Evolutionary conservation across 2,329 filamentous ascomycete genomes (phyloP), one percentile per base, ranked within the genome.

Genomic region (Orbilia quercus): DNA sequence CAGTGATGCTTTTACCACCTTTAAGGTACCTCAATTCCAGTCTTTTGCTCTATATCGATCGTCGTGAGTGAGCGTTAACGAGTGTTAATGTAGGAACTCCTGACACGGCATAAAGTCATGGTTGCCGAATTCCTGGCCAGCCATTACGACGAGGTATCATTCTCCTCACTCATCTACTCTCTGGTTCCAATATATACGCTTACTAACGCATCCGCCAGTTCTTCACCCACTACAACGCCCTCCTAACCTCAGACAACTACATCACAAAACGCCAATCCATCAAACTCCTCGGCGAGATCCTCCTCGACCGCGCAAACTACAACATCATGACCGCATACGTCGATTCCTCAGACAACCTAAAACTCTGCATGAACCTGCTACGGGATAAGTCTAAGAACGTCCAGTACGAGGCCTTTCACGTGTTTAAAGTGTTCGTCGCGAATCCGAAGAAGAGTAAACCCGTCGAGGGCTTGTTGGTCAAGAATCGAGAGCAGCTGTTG

Each of bases 351-450:
- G 94, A 98, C 80, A 93, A 99, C 79, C 86, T 99, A 77, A 99
- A 99, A 83, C 90, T 98, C 76, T 95, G 93, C 83, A 99, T 99
- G 95, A 98, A 96, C 81, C 85, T 99, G 71, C 84, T 99, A 74
- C 89, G 92, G 77, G 95, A 98, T 80, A 94, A 98, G 81, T 88
- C 94, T 77, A 95, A 96, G 81, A 99, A 99, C 93, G 95, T 99
- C 75, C 95, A 98, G 82, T 99, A 99, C 80, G 95, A 99, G 81
- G 95, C 93, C 6, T 99, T 99, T 81, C 95, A 99, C 80, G 94
- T 99, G 44, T 99, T 99, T 86, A 99, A 99, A 84, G 94, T 99
- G 75, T 99, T 99, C 81, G 95, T 98, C 60, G 95, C 95, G 72
- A 99, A 99, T 80, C 95, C 95, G 6, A 93, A 98, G 84, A 99